Evolutionary conservation across 73 alveolate species (phyloP), one percentile per base, ranked within the genome.

Genomic region (Paramecium octaurelia): DNA sequence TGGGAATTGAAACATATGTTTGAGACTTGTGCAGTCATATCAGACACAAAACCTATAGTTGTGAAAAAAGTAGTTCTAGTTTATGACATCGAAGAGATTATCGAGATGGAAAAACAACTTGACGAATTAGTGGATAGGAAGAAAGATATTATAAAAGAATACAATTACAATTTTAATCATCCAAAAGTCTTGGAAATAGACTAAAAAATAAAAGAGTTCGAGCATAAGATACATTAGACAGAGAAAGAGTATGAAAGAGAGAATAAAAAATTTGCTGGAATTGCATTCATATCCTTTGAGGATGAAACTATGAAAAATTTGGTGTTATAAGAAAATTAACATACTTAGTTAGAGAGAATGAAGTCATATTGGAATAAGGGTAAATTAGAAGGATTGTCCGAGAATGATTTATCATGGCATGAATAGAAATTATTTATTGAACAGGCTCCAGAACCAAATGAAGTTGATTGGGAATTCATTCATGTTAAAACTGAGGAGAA

Each of bases 391-490:
- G 50, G 46, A 21, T 75, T 75, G 40, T 21, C 38, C 4, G 88
- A 75, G 5, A 38, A 11, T 20, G 93, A 87, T 23, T 68, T 87
- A 87, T 64, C 60, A 48, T 87, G 93, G 93, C 88, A 77, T 2
- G 86, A 64, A 8, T 21, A 64, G n/a, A 87, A 87, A 68, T 48
- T 87, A 8, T 68, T 87, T 23, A 87, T 87, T 8, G 93, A 87
- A 40, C 36, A 87, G 21, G 93, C 93, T 6, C 86, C 86, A 27
- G 93, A 87, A 40, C 93, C 93, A 20, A 77, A 87, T 87, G 93
- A 87, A 58, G 71, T 87, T 18, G 93, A 87, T 68, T 87, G 93
- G 93, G 93, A 87, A 68, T 87, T 87, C 48, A 87, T 87, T 29
- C 93, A 87, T 64, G 46, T 60, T 16, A 73, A 75, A 16, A 87